Evolutionary conservation across 2,329 filamentous ascomycete genomes (phyloP).

Genomic region (Neonectria coccinea): DNA sequence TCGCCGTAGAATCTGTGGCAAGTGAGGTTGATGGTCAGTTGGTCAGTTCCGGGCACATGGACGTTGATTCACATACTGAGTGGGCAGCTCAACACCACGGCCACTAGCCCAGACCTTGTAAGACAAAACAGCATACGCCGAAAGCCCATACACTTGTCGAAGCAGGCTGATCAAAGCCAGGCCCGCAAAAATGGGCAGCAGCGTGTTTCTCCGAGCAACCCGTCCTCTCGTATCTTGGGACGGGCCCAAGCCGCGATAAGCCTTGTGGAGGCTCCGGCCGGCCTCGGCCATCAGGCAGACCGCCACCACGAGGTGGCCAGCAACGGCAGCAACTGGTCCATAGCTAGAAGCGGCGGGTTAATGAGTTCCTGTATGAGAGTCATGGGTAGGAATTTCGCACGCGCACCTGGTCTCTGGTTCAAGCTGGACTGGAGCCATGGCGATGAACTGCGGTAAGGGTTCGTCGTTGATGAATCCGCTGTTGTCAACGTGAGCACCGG

Average conservation of each 20-base stretch:
- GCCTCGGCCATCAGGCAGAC: slow-evolving; percentile 37
- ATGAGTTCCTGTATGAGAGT: not conserved
- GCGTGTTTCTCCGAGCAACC: slow-evolving; percentile 41
- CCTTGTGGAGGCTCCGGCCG: slow-evolving; percentile 39
- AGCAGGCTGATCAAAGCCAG: slow-evolving; percentile 60
- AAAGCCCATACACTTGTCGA: slow-evolving; percentile 57
- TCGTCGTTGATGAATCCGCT: slow-evolving; percentile 8
- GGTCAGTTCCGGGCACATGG: not conserved
- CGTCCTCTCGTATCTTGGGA: slow-evolving; percentile 52
- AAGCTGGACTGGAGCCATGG: slow-evolving; percentile 44
- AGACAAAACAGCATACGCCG: slow-evolving; percentile 58
- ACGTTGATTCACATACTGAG: slow-evolving; percentile 43
- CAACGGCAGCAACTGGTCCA: slow-evolving; percentile 31
- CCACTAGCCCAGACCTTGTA: slow-evolving; percentile 63
- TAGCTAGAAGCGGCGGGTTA: slow-evolving; percentile 30
- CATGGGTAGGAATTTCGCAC: not conserved
- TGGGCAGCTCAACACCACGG: slow-evolving; percentile 53
- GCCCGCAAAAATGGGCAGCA: slow-evolving; percentile 54
- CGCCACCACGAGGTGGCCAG: slow-evolving; percentile 36
- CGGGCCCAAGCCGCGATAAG: slow-evolving; percentile 47
- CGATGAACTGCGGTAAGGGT: slow-evolving; percentile 15
- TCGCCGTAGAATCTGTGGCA: slow-evolving; percentile 40
- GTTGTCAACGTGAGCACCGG: not conserved
- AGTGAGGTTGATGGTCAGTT: slow-evolving; percentile 5
- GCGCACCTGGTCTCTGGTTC: slow-evolving; percentile 39